Conservation (phyloP, 257 asterid species). For the Pogostemon cablin region DNA sequence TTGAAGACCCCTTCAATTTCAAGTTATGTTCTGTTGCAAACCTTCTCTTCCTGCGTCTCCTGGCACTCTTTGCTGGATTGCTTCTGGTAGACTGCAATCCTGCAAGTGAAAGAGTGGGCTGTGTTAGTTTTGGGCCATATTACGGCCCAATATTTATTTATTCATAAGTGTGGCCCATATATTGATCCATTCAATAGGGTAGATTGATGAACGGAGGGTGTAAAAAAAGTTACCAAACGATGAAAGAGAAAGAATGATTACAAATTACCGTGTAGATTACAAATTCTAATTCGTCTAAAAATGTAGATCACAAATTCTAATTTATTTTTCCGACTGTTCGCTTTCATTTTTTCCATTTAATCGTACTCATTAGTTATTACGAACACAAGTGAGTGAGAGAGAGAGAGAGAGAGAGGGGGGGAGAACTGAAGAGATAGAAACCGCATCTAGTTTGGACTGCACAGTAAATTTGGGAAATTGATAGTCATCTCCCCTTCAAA, state of each 20-base stretch:
- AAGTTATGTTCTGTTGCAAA: not conserved
- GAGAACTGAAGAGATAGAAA: not conserved
- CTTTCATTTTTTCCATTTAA: not conserved
- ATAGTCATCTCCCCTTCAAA: constrained; percentile 35
- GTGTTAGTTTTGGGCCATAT: constrained; percentile 5
- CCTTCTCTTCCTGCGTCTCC: constrained; percentile 27
- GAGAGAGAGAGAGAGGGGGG: no score
- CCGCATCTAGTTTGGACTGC: constrained; percentile 33
- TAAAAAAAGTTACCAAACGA: no score
- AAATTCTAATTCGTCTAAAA: no score
- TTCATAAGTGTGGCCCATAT: no score
- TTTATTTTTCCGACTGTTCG: no score
- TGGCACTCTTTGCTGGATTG: not conserved
- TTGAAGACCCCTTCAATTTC: constrained; percentile 40
- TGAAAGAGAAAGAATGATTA: no score
- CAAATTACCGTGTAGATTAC: no score
- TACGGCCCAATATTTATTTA: not conserved
- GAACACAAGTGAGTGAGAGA: not conserved
- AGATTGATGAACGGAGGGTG: no score
- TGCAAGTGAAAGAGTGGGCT: constrained; percentile 32
- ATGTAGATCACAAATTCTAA: no score
- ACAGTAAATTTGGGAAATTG: constrained; percentile 36
- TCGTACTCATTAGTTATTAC: not conserved
- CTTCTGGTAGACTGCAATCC: constrained; percentile 33
- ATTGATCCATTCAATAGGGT: no score